Conservation (phyloP, 1,139 yeast species). For the Yamadazyma conglobata region DNA sequence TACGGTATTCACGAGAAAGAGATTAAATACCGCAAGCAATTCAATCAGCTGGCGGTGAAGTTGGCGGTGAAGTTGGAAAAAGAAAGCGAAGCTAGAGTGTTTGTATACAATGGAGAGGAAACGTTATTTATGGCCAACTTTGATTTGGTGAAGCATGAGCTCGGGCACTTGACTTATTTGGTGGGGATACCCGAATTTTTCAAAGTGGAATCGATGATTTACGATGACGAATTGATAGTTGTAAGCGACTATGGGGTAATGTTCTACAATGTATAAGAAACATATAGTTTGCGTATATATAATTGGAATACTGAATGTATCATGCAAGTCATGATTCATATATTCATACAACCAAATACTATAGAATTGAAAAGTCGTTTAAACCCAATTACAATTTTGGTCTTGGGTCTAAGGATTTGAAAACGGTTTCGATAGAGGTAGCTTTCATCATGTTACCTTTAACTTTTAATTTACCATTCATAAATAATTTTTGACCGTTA, state of each 20-base stretch:
- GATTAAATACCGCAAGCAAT: conserved; percentile 6
- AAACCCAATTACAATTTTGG: conserved; percentile 36
- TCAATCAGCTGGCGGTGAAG: conserved; percentile 13
- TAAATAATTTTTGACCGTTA: conserved; percentile 79
- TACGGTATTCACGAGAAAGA: conserved; percentile 11
- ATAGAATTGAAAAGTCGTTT: no score
- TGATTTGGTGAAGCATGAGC: conserved; percentile 6
- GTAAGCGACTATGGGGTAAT: conserved; percentile 15
- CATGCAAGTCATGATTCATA: no score
- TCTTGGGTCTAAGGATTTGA: conserved; percentile 62
- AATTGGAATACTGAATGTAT: background rate
- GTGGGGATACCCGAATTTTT: conserved; percentile 25
- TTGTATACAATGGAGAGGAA: conserved; percentile 24
- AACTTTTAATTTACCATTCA: conserved; percentile 81
- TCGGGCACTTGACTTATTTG: conserved; percentile 13
- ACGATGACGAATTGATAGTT: conserved; percentile 11
- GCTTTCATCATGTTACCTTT: conserved; percentile 92
- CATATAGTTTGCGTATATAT: background rate
- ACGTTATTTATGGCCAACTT: conserved; percentile 14
- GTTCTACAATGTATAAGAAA: conserved; percentile 1
- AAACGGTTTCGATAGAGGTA: conserved; percentile 67
- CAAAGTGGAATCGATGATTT: conserved; percentile 14
- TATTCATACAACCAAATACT: no score
- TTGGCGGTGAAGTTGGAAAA: conserved; percentile 2
- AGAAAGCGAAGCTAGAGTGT: conserved; percentile 3